Conservation (phyloP, 2,329 filamentous ascomycete genomes). For the Pseudogymnoascus sp. region DNA sequence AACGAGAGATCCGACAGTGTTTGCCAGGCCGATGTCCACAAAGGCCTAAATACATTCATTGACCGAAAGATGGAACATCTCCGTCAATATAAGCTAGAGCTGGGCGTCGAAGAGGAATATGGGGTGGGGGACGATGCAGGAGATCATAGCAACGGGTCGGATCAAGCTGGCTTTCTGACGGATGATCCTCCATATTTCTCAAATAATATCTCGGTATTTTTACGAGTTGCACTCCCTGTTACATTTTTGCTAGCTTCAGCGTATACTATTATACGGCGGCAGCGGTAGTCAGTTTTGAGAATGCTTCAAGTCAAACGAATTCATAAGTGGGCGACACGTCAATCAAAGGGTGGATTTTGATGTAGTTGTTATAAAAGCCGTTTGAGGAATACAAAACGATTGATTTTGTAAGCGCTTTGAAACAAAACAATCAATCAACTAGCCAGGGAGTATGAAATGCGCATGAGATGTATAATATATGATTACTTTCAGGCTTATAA, state of each 20-base stretch:
- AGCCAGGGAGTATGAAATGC: background rate
- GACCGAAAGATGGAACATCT: background rate
- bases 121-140: background rate
- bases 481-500: background rate
- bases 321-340: background rate
- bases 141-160: background rate
- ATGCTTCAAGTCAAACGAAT: background rate
- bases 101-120: background rate
- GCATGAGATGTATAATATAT: background rate
- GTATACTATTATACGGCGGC: background rate
- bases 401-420: background rate
- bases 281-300: background rate
- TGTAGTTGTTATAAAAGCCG: background rate
- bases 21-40: background rate
- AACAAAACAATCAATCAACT: background rate
- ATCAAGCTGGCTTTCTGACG: background rate
- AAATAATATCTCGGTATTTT: background rate
- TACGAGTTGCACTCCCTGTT: background rate
- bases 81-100: background rate
- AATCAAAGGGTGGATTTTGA: background rate
- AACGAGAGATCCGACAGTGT: background rate
- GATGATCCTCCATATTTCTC: background rate
- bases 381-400: background rate
- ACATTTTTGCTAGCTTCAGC: background rate
- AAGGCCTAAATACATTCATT: background rate